Evolutionary conservation across 371 early-diverging fungal genomes (phyloP).

Genomic region (Mortierella sp.): DNA sequence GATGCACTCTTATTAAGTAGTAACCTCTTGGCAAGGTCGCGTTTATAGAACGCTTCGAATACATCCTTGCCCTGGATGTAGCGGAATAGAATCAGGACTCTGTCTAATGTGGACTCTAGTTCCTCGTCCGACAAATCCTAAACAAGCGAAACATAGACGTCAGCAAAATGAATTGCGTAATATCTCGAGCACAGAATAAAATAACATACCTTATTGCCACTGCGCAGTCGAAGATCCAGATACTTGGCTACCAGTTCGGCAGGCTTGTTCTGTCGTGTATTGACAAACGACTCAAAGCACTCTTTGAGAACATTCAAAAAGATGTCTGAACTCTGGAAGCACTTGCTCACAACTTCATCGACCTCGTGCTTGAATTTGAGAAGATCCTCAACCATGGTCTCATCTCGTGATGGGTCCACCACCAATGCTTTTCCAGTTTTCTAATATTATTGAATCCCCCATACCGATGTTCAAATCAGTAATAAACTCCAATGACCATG

Average conservation of each 20-base stretch:
- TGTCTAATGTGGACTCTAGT: conserved; percentile 74
- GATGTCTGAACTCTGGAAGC: conserved; percentile 71
- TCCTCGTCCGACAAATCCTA: conserved; percentile 71
- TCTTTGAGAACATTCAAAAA: conserved; percentile 82
- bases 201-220: conserved; percentile 59
- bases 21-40: conserved; percentile 90
- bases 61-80: conserved; percentile 94
- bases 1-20: conserved; percentile 81
- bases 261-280: conserved; percentile 85
- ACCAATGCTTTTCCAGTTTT: conserved; percentile 74
- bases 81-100: conserved; percentile 85
- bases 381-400: conserved; percentile 75
- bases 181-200: conserved; percentile 36
- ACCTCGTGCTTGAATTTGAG: conserved; percentile 77
- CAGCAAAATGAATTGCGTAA: conserved; percentile 20
- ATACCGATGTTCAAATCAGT: neutral
- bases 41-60: conserved; percentile 96
- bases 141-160: neutral
- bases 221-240: conserved; percentile 73
- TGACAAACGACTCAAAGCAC: conserved; percentile 90
- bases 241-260: conserved; percentile 91
- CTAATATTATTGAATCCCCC: conserved; percentile 36
- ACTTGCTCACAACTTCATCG: conserved; percentile 68
- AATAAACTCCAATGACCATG: conserved; percentile 5
- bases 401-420: conserved; percentile 65